phyloP scores from a whole-genome alignment of 116 monocot species.

The Zostera marina region DNA sequence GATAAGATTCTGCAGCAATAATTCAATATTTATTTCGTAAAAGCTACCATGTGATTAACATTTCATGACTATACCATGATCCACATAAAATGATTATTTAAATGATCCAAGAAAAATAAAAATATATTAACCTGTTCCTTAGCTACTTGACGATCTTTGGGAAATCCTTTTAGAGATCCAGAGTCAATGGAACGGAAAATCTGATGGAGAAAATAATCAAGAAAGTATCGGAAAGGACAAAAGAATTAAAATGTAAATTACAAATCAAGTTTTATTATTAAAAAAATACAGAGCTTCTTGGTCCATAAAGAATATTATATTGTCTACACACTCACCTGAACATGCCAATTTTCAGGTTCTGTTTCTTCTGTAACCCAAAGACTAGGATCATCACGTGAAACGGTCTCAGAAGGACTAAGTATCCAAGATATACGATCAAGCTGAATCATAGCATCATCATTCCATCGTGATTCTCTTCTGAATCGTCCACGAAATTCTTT shows the following conservation, averaged over 20 bases:
- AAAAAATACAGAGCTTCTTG: not conserved
- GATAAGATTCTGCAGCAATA: slow-evolving; percentile 45
- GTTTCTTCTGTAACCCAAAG: slow-evolving; percentile 47
- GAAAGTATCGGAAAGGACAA: not conserved
- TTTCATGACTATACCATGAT: not conserved
- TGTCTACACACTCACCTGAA: slow-evolving; percentile 58
- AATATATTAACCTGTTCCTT: slow-evolving; percentile 22
- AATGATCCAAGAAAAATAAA: not conserved
- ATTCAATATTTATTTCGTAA: not conserved
- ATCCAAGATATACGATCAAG: slow-evolving; percentile 92
- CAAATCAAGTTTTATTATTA: not conserved
- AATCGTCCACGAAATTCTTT: slow-evolving; percentile 20
- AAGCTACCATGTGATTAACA: not conserved
- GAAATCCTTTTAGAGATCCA: slow-evolving; percentile 83
- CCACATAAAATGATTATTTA: not conserved
- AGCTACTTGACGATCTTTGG: slow-evolving; percentile 29
- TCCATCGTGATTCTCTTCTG: slow-evolving; percentile 29
- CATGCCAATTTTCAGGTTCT: slow-evolving; percentile 60
- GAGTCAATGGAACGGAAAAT: slow-evolving; percentile 86
- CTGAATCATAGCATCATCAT: slow-evolving; percentile 70
- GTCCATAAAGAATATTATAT: not conserved
- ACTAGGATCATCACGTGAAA: slow-evolving; percentile 26
- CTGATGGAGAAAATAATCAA: slow-evolving; percentile 18
- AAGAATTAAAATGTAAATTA: too few relatives aligned
- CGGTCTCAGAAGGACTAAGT: slow-evolving; percentile 40